phyloP scores from a whole-genome alignment of 2,329 filamentous ascomycete species.

The Penicillium sclerotiorum region DNA sequence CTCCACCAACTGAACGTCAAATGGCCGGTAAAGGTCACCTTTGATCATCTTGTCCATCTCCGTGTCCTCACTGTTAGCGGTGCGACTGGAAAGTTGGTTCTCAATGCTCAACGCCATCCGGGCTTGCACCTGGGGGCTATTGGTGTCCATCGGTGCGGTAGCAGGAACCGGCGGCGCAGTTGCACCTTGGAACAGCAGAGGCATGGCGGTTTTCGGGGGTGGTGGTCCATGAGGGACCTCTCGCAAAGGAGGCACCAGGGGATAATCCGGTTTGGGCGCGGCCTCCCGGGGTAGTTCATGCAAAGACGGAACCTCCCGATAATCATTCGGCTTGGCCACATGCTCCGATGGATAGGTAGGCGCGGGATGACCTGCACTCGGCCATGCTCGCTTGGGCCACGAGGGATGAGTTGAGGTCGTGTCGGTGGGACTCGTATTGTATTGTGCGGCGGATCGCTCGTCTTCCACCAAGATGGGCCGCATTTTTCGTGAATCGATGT shows the following conservation, averaged over 20 bases:
- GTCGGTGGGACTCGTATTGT: constrained; percentile 44
- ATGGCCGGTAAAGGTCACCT: constrained; percentile 77
- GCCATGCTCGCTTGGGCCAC: constrained; percentile 32
- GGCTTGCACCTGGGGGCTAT: constrained; percentile 46
- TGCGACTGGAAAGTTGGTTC: constrained; percentile 42
- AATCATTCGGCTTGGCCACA: constrained; percentile 41
- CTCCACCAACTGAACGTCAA: constrained; percentile 73
- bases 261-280: constrained; percentile 43
- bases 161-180: constrained; percentile 43
- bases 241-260: constrained; percentile 43
- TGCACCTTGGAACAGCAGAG: constrained; percentile 37
- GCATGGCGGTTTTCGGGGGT: constrained; percentile 38
- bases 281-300: constrained; percentile 44
- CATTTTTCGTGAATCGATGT: constrained; percentile 49
- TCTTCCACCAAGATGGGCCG: constrained; percentile 52
- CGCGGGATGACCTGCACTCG: constrained; percentile 41
- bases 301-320: constrained; percentile 43
- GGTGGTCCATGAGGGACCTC: constrained; percentile 42
- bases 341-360: constrained; percentile 40
- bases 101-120: constrained; percentile 48
- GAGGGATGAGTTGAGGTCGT: constrained; percentile 31
- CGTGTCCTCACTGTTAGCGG: constrained; percentile 53
- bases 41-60: constrained; percentile 91
- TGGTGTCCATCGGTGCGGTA: constrained; percentile 38
- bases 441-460: constrained; percentile 40